Evolutionary conservation across 225 moss, liverwort and hornwort genomes (phyloP).

Genomic region (Asterella californica): DNA sequence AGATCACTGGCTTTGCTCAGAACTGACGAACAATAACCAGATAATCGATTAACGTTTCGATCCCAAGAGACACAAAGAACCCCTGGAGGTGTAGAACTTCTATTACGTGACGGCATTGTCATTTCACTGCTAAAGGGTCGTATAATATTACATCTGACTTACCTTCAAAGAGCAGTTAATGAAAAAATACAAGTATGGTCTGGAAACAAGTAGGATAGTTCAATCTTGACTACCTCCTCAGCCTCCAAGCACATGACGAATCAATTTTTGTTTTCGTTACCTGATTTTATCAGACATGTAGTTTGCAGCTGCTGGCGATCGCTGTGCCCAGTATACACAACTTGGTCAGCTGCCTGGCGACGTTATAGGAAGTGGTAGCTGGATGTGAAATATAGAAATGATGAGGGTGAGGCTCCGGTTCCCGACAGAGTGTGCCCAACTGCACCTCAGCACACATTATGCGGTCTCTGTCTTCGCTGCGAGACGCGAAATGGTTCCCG

Average conservation of each 20-base stretch:
- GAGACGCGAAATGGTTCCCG: not conserved
- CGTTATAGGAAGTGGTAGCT: constrained; percentile 9
- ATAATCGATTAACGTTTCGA: no score
- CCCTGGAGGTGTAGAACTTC: not conserved
- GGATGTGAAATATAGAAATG: constrained; percentile 2
- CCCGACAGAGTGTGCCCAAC: not conserved
- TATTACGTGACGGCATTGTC: constrained; percentile 12
- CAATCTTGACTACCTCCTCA: not conserved
- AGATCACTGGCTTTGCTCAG: no score
- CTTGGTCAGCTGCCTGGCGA: constrained; percentile 3
- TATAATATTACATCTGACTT: constrained; percentile 20
- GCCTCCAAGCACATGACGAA: not conserved
- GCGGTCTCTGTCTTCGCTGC: constrained; percentile 2
- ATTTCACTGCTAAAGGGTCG: constrained; percentile 5
- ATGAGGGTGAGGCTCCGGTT: not conserved
- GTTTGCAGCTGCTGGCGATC: constrained; percentile 11
- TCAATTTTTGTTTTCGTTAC: constrained; percentile 9
- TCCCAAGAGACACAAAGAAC: constrained; percentile 28
- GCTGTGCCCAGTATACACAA: constrained; percentile 10
- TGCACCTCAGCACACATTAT: constrained; percentile 6
- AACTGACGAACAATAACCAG: no score
- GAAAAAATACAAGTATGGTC: constrained; percentile 19
- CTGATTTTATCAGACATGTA: constrained; percentile 1
- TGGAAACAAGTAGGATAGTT: constrained; percentile 17
- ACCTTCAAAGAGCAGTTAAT: constrained; percentile 22